Conservation (phyloP, 2,329 filamentous ascomycete species). For the Chalaropsis ovoidea region DNA sequence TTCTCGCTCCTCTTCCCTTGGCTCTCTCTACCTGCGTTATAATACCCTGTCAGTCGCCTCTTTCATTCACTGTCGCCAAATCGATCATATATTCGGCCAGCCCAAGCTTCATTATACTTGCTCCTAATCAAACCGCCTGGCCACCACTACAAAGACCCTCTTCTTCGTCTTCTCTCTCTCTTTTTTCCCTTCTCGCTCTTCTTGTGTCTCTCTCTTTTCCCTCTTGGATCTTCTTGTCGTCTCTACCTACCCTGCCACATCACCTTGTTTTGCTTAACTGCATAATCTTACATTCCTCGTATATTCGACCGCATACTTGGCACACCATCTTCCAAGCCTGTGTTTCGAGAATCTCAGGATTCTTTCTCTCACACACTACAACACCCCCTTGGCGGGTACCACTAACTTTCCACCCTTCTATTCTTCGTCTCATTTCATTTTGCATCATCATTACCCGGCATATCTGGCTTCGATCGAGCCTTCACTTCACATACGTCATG, state of each 20-base stretch:
- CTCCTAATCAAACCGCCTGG: not conserved
- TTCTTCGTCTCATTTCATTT: not conserved
- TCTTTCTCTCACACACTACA: not conserved
- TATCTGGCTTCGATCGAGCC: not conserved
- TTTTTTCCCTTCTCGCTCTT: not conserved
- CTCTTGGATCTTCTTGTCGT: not conserved
- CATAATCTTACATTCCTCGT: constrained; percentile 6
- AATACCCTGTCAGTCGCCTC: not conserved
- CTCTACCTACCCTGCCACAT: not conserved
- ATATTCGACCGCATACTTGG: constrained; percentile 2
- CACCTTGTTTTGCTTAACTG: not conserved
- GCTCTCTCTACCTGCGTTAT: not conserved
- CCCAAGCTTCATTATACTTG: not conserved
- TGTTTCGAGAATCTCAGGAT: not conserved
- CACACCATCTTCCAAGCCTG: not conserved
- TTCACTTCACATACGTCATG: constrained; percentile 21
- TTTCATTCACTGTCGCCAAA: not conserved
- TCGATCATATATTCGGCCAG: not conserved
- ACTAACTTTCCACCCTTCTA: not conserved
- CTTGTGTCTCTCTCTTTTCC: not conserved
- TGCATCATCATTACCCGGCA: not conserved
- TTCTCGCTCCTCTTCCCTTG: not conserved
- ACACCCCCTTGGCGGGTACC: not conserved
- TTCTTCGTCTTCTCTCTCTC: not conserved
- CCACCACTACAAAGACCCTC: not conserved